These are phyloP conservation scores for Coix lacrymajobi DNA, from an alignment of 176 grass and related monocot genomes.

Conservation along the genomic window DNA sequence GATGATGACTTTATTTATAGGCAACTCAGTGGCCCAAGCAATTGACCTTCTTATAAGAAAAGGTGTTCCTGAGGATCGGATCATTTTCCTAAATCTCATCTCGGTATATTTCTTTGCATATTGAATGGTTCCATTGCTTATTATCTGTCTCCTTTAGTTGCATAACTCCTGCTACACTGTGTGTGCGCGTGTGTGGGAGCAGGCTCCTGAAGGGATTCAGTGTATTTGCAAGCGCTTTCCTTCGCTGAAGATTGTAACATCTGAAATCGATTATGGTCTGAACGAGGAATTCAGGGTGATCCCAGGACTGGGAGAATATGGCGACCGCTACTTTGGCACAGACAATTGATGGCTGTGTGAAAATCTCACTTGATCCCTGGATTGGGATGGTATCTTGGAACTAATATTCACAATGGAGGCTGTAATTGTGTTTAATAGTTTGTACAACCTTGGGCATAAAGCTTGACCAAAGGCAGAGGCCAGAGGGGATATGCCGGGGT, in stretches of 20 bases:
- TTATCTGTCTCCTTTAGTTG: background rate
- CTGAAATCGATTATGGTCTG: slow-evolving; percentile 81
- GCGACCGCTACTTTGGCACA: slow-evolving; percentile 93
- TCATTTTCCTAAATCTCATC: slow-evolving; percentile 98
- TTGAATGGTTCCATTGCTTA: background rate
- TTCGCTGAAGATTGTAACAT: slow-evolving; percentile 82
- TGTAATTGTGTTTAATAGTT: slow-evolving; percentile 11
- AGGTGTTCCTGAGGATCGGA: slow-evolving; percentile 81
- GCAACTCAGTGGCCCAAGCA: slow-evolving; percentile 90
- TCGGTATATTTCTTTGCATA: slow-evolving; percentile 45
- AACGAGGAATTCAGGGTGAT: slow-evolving; percentile 88
- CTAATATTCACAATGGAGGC: background rate
- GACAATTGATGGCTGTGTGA: slow-evolving; percentile 47
- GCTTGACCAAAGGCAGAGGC: background rate
- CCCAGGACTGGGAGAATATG: slow-evolving; percentile 90
- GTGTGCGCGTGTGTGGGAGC: background rate
- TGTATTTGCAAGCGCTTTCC: slow-evolving; percentile 86
- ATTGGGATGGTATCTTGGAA: background rate
- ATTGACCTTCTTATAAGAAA: slow-evolving; percentile 96
- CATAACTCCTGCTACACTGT: background rate
- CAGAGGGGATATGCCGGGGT: background rate
- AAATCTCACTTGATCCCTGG: background rate
- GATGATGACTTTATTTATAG: slow-evolving; percentile 13
- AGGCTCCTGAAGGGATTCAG: slow-evolving; percentile 97
- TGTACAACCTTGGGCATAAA: background rate